Conservation (phyloP, 805 yeast species). For the Nakazawaea peltata region DNA sequence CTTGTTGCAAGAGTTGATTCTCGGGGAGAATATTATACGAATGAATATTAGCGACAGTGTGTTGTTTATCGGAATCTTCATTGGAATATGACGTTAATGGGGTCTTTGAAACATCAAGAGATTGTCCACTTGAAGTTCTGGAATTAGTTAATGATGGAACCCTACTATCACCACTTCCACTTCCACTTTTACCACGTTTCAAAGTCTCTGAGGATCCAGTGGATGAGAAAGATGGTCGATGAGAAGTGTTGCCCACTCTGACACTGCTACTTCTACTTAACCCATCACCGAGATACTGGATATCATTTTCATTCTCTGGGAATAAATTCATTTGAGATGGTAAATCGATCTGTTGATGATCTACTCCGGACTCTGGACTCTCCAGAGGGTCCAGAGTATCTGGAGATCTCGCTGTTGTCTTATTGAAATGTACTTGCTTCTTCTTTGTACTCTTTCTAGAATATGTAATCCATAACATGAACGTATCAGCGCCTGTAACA, state of each 20-base stretch:
- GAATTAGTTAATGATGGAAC: conserved; percentile 5
- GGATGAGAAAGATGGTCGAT: background rate
- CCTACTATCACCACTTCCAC: background rate
- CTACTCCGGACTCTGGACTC: no score
- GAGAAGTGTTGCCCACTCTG: background rate
- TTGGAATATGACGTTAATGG: no score
- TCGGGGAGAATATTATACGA: no score
- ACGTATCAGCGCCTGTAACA: conserved; percentile 48
- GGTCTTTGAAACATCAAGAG: no score
- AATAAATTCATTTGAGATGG: conserved; percentile 53
- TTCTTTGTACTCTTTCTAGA: conserved; percentile 33
- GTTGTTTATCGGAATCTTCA: no score
- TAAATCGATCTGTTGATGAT: conserved; percentile 19
- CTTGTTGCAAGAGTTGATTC: conserved; percentile 31
- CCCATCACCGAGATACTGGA: conserved; percentile 20
- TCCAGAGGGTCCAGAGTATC: background rate
- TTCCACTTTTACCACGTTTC: background rate
- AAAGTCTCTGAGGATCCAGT: background rate
- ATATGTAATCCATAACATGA: conserved; percentile 81
- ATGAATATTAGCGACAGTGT: no score
- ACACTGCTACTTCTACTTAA: conserved; percentile 11
- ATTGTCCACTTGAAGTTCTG: conserved; percentile 5
- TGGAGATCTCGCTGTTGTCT: no score
- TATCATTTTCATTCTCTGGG: conserved; percentile 26
- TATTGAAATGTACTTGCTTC: conserved; percentile 7